Conservation (phyloP, 1,284 basidiomycete species). For the Inonotus obliquus region DNA sequence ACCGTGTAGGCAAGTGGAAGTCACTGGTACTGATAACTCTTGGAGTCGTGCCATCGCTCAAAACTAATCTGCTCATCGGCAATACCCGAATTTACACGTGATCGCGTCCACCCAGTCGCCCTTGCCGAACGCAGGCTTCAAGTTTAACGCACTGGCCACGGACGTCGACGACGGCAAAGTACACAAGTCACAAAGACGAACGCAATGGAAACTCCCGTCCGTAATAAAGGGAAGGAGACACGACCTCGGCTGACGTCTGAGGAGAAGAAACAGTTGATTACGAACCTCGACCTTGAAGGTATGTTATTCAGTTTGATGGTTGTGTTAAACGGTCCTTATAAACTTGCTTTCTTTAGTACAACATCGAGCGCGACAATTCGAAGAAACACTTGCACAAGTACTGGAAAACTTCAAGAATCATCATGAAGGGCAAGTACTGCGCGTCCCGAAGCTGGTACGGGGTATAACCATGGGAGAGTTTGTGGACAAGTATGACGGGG, state of each 20-base stretch:
- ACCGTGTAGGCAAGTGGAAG: neutral
- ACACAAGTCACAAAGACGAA: neutral
- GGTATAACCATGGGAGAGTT: slow-evolving; percentile 71
- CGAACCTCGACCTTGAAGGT: slow-evolving; percentile 79
- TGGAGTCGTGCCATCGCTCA: slow-evolving; percentile 3
- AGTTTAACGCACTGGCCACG: neutral
- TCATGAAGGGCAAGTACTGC: slow-evolving; percentile 67
- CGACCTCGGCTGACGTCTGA: slow-evolving; percentile 43
- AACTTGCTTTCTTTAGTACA: slow-evolving; percentile 42
- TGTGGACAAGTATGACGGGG: slow-evolving; percentile 68
- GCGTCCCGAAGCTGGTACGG: slow-evolving; percentile 69
- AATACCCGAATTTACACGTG: neutral
- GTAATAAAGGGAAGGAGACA: slow-evolving; percentile 13
- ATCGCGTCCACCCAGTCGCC: neutral
- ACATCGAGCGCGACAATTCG: slow-evolving; percentile 63
- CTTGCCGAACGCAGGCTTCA: neutral
- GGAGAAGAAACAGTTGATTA: slow-evolving; percentile 68
- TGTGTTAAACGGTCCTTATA: neutral
- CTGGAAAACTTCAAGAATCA: slow-evolving; percentile 66
- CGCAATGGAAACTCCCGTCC: slow-evolving; percentile 17
- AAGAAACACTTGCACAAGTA: slow-evolving; percentile 64
- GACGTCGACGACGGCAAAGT: slow-evolving; percentile 7
- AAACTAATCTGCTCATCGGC: neutral
- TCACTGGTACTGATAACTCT: neutral
- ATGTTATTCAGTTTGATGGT: slow-evolving; percentile 18